phyloP scores from a whole-genome alignment of 805 yeast species.

The Lipomyces sp. region DNA sequence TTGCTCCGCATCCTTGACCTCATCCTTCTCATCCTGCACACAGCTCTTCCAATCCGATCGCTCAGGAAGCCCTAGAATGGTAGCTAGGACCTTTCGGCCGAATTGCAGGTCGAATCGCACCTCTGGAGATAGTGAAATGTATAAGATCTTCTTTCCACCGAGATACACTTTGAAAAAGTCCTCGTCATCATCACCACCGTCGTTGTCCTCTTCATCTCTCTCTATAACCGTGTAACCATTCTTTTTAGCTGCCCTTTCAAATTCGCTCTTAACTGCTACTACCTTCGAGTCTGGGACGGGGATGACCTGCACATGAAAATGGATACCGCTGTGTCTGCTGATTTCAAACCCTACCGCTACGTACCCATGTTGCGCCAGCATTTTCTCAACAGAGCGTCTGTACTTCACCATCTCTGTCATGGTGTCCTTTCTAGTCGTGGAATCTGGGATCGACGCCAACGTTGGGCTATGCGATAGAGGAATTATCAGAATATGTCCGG shows the following conservation, averaged over 20 bases:
- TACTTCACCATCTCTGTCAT: conserved; percentile 49
- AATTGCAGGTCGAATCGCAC: conserved; percentile 72
- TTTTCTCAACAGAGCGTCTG: conserved; percentile 40
- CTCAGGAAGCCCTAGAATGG: conserved; percentile 61
- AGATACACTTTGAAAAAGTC: conserved; percentile 40
- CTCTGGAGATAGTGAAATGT: conserved; percentile 24
- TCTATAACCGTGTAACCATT: conserved; percentile 40
- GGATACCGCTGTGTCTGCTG: conserved; percentile 66
- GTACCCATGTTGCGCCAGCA: conserved; percentile 53
- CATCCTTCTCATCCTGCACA: conserved; percentile 64
- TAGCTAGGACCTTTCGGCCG: conserved; percentile 79
- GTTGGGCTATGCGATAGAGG: conserved; percentile 77
- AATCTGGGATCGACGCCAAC: conserved; percentile 40
- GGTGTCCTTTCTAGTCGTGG: conserved; percentile 43
- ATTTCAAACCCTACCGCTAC: conserved; percentile 72
- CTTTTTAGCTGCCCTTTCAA: conserved; percentile 34
- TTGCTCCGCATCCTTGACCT: conserved; percentile 62
- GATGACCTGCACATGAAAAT: conserved; percentile 74
- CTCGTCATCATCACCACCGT: conserved; percentile 46
- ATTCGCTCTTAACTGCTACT: conserved; percentile 52
- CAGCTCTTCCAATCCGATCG: conserved; percentile 79
- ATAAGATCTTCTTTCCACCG: conserved; percentile 26
- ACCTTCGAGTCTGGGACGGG: conserved; percentile 62
- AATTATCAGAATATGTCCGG: conserved; percentile 82
- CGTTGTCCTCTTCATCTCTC: conserved; percentile 15